Base-by-base conservation (phyloP, 495 filamentous ascomycete species). In the Alectoria sarmentosa region DNA sequence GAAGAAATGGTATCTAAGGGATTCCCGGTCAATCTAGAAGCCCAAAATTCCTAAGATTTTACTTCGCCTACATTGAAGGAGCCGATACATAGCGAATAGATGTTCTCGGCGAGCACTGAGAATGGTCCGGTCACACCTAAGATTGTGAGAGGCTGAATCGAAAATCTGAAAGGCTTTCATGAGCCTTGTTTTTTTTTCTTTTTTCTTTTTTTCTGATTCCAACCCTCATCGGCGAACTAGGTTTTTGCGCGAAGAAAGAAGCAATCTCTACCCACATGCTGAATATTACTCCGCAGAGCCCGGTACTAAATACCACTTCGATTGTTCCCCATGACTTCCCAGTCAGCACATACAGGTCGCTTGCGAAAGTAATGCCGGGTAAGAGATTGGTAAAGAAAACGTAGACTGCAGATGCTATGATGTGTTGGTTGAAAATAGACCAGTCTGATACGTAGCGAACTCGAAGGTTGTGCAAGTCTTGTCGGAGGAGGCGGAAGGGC, bases 361-460 rank as follows among this genome's bases (percentile, higher is more conserved):
- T 86, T 0, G 85, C 86, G 73, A 90, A 90, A 0, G 88, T 89
- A 68, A 90, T 89, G 4, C 87, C 86, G 0, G 87, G 87, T 7
- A 90, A 76, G 1, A 90, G 75, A 72, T 90, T 90, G 21, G 86
- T 89, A 66, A 90, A 90, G 73, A 89, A 90, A 30, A 90, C 81
- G 73, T 87, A 89, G 23, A 90, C 84, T 3, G 88, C 86, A 55
- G 83, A 86, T 15, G 88, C 88, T 66, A 90, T 77, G 15, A 90
- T 75, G 60, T 88, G 74, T 68, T 90, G 87, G 68, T 90, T 90
- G 75, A 90, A 90, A 19, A 79, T 68, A 2, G 73, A 80, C 86
- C 87, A 90, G 72, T 90, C 88, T 3, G 84, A 88, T 3, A 80
- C 60, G 74, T 84, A 90, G 67, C 84, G 76, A 13, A 70, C 67